Evolutionary conservation across 2,329 filamentous ascomycete species (phyloP).

Genomic region (Metarhizium humberi): DNA sequence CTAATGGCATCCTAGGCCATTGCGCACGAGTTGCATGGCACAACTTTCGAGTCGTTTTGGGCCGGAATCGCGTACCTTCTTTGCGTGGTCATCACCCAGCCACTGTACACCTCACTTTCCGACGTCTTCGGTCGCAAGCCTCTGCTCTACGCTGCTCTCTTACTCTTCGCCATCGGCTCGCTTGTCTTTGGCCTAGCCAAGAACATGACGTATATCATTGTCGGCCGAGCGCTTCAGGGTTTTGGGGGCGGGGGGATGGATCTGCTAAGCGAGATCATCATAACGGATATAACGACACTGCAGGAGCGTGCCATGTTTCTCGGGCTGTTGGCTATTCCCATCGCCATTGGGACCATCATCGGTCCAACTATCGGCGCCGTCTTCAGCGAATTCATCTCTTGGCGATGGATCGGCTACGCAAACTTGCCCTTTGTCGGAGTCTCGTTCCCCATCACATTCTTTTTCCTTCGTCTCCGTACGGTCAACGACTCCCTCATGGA

Average conservation of each 20-base stretch:
- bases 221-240: constrained; percentile 24
- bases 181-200: constrained; percentile 24
- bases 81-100: constrained; percentile 51
- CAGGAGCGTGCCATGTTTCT: constrained; percentile 20
- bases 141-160: constrained; percentile 16
- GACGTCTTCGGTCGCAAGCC: constrained; percentile 24
- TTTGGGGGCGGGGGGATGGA: constrained; percentile 23
- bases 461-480: constrained; percentile 13
- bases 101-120: constrained; percentile 26
- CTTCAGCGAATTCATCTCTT: constrained; percentile 13
- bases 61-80: constrained; percentile 61
- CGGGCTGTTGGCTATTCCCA: constrained; percentile 15
- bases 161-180: constrained; percentile 30
- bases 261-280: constrained; percentile 19
- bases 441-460: constrained; percentile 9
- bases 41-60: constrained; percentile 59
- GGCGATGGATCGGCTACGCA: constrained; percentile 26
- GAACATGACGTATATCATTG: constrained; percentile 18
- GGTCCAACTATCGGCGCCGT: constrained; percentile 18
- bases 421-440: constrained; percentile 20
- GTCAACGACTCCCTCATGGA: background rate
- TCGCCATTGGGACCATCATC: constrained; percentile 11
- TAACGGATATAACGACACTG: constrained; percentile 24
- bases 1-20: constrained; percentile 22
- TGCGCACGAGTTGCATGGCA: constrained; percentile 38